Evolutionary conservation across 2,329 filamentous ascomycete species (phyloP), one percentile per base, ranked within the genome.

Genomic region (Pestalotiopsis sp.): DNA sequence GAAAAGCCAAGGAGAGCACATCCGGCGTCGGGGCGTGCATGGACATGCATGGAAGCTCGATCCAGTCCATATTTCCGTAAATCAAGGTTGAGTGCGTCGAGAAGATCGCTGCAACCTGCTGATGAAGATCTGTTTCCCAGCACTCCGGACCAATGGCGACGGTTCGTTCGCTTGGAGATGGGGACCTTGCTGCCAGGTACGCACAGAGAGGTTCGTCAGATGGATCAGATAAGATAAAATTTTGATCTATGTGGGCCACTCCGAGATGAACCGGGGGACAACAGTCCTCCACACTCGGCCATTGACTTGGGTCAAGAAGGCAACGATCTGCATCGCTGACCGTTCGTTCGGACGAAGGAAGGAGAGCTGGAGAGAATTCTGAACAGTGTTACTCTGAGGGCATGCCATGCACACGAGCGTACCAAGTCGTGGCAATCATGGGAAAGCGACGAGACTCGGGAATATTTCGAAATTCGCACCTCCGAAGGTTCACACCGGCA

Each of bases 161-260:
- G 9, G 45, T 2, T 9, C 5, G 3, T 52, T 52, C 17, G 2
- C 45, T 52, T 5, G 45, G 2, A 2, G 17, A 52, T 9, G 5
- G 45, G 45, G 45, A 9, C 45, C 45, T 11, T 52, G 45, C 45
- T 52, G 25, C 57, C 57, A 59, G 57, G 27, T 14, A 27, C 59
- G 4, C 61, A 23, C 61, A 49, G 36, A 64, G 36, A 52, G 9
- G 20, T 64, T 20, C 17, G 52, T 25, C 23, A n/a, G 61, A 64
- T 64, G 61, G 61, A 64, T 64, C 61, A 64, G 61, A 64, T 64
- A 64, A 64, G 61, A 64, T 64, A 64, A 64, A 64, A 64, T 64
- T 64, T 31, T 64, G 38, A 64, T 64, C 61, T 49, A 45, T 62
- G 61, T 64, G 61, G 61, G 41, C 39, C 59, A 36, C 59, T 36